These are phyloP conservation scores for Amorphotheca resinae DNA, from an alignment of 495 filamentous ascomycete genomes.

Conservation along the genomic window DNA sequence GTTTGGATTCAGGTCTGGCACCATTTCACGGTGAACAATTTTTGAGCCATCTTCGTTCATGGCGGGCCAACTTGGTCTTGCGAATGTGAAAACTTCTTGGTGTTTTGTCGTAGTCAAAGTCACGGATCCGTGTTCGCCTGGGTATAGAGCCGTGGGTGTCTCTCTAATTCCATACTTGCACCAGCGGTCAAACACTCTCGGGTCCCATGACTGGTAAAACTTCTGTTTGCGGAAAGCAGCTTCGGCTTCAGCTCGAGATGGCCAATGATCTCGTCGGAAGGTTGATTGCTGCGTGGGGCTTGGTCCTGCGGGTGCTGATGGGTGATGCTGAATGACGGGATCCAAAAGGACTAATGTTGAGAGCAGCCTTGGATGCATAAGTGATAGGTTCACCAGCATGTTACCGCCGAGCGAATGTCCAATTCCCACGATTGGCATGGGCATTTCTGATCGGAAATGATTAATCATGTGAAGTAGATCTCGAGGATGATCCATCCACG, in stretches of 20 bases:
- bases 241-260: slow-evolving; percentile 47
- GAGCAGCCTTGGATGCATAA: slow-evolving; percentile 76
- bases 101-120: slow-evolving; percentile 47
- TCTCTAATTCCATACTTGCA: slow-evolving; percentile 51
- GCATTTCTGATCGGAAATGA: slow-evolving; percentile 68
- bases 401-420: slow-evolving; percentile 84
- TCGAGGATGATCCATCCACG: slow-evolving; percentile 75
- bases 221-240: slow-evolving; percentile 38
- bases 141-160: slow-evolving; percentile 47
- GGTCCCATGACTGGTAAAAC: slow-evolving; percentile 66
- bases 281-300: slow-evolving; percentile 38
- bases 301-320: slow-evolving; percentile 18
- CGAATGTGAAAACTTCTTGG: slow-evolving; percentile 51
- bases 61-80: slow-evolving; percentile 40
- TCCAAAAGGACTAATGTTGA: slow-evolving; percentile 68
- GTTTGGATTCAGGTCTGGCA: slow-evolving; percentile 15
- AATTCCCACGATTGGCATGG: slow-evolving; percentile 75
- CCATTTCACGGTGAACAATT: slow-evolving; percentile 18
- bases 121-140: slow-evolving; percentile 28
- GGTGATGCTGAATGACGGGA: slow-evolving; percentile 51
- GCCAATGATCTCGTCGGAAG: slow-evolving; percentile 60
- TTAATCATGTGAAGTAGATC: slow-evolving; percentile 87
- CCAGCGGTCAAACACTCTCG: slow-evolving; percentile 56
- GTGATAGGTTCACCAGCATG: slow-evolving; percentile 46
- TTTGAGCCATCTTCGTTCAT: slow-evolving; percentile 22